A percentile compares a stretch with the other conserved stretches of the same genome.
Evolutionary conservation across 371 early-diverging fungal species (phyloP).

Genomic region (Lichtheimia ornata): DNA sequence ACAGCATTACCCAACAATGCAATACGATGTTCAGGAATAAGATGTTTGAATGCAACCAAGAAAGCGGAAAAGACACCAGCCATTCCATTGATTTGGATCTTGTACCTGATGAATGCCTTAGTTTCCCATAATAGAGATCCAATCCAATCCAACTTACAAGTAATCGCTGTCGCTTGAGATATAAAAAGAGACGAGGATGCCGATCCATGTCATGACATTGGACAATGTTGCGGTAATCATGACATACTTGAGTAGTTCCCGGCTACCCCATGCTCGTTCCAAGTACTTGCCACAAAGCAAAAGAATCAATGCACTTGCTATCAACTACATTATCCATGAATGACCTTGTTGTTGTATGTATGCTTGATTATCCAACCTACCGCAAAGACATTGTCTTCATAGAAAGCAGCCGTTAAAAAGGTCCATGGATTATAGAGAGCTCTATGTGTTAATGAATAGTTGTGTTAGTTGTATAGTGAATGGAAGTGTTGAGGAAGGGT

Average conservation of each 20-base stretch:
- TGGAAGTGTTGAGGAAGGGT: no score
- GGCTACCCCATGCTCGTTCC: conserved; percentile 77
- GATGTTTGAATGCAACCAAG: conserved; percentile 78
- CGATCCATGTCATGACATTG: conserved; percentile 59
- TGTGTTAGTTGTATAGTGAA: no score
- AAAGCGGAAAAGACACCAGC: conserved; percentile 67
- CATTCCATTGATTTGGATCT: conserved; percentile 67
- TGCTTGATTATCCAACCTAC: conserved; percentile 22
- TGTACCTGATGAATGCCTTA: conserved; percentile 27
- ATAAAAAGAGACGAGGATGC: conserved; percentile 60
- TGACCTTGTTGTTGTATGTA: not conserved
- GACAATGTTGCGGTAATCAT: conserved; percentile 54
- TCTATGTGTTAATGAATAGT: conserved; percentile 15
- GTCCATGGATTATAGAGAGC: conserved; percentile 49
- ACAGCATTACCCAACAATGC: conserved; percentile 53
- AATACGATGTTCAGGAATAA: conserved; percentile 65
- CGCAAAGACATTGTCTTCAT: conserved; percentile 37
- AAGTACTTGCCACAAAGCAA: conserved; percentile 72
- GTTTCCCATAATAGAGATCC: no score
- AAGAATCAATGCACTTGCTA: conserved; percentile 45
- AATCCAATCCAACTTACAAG: conserved; percentile 49
- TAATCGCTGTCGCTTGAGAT: conserved; percentile 54
- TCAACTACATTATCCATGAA: conserved; percentile 33
- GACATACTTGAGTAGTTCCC: conserved; percentile 68
- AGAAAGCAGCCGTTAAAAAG: conserved; percentile 41